These are phyloP conservation scores for Xylaria sp. DNA, from an alignment of 2,329 filamentous ascomycete species.

Conservation along the genomic window DNA sequence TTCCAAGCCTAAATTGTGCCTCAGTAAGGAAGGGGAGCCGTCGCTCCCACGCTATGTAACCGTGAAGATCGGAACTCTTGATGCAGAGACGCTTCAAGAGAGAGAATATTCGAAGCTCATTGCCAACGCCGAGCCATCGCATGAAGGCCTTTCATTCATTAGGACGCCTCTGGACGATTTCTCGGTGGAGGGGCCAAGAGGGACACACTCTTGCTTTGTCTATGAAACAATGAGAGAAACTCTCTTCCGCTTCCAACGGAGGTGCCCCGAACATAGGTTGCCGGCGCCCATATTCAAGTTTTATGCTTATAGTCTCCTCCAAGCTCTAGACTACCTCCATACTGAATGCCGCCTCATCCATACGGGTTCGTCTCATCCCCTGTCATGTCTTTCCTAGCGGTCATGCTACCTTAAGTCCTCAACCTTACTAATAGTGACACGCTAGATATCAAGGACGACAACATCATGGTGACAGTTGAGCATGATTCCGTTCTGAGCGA, in stretches of 20 bases:
- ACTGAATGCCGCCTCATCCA: slow-evolving; percentile 2
- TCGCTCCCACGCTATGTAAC: background rate
- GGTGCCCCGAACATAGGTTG: background rate
- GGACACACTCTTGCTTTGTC: slow-evolving; percentile 4
- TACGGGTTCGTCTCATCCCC: background rate
- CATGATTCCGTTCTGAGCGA: slow-evolving; percentile 2
- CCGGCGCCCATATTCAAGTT: background rate
- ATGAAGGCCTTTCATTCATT: slow-evolving; percentile 4
- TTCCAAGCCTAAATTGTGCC: background rate
- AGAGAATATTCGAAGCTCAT: background rate
- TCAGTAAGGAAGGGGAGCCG: background rate
- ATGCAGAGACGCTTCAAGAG: background rate
- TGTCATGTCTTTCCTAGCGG: no score
- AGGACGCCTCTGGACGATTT: slow-evolving; percentile 10
- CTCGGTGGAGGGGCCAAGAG: background rate
- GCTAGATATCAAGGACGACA: slow-evolving; percentile 12
- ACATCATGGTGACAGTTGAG: slow-evolving; percentile 6
- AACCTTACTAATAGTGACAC: background rate
- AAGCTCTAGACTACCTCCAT: slow-evolving; percentile 6
- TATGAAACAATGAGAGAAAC: slow-evolving; percentile 12
- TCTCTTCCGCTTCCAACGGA: background rate
- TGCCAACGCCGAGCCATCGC: background rate
- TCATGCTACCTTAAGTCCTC: background rate
- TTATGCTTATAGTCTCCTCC: background rate
- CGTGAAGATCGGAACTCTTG: slow-evolving; percentile 3